Evolutionary conservation across 75 land plant species (phyloP), one percentile per base, ranked within the genome.

Genomic region (Pinus albicaulis): DNA sequence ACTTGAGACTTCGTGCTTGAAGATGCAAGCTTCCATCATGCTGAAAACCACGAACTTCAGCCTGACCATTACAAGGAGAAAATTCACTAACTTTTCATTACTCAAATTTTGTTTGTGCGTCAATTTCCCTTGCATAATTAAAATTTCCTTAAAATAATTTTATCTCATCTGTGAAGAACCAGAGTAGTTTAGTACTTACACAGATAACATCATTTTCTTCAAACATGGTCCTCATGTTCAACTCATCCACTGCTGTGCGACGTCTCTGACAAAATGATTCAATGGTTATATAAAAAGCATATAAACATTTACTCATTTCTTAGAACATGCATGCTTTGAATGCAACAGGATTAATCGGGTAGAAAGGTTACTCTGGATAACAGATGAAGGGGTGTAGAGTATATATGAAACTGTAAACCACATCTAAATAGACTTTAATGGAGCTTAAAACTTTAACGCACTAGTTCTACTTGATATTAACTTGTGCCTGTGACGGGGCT

Each of bases 11-110:
- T 63, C 98, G 88, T 63, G 99, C 92, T 81, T 97, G 99, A 44
- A 97, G 88, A 58, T 97, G 95, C 74, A 97, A 82, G 38, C 91
- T 88, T 76, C 99, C 99, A 84, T 97, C 99, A 78, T 88, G 86
- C 86, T 94, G 95, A 55, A 91, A 84, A 58, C 85, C 87, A 80
- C 97, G 99, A 65, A 97, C 98, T 85, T 97, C 98, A 89, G 98
- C 94, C 99, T 94, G 90, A 55, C 5, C 56, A 34, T 52, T 56
- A 72, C 16, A 31, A 44, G 20, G 20, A 80, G 23, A n/a, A 58
- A 15, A 56, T 44, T 16, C 34, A 28, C 23, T 20, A 66, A 24
- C 16, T 41, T 41, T 68, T 68, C 48, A 68, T 41, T n/a, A 64
- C 16, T 72, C 65, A 72, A 10, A 55, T 17, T n/a, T 8, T 0